phyloP scores from a whole-genome alignment of 164 flowering plant species.

The Chimonanthus praecox region DNA sequence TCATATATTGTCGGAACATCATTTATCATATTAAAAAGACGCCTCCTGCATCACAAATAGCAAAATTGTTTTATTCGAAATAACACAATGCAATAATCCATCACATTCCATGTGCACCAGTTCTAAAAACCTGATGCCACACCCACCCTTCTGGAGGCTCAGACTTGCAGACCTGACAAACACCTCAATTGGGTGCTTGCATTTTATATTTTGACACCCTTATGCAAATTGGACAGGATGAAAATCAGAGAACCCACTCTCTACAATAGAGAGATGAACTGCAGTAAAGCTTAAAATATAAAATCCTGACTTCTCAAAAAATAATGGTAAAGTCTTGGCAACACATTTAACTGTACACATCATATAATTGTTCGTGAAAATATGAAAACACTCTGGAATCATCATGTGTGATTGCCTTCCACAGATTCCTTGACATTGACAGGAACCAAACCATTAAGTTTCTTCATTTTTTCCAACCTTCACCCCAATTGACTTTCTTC shows the following conservation, averaged over 20 bases:
- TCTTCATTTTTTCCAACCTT: too few relatives aligned
- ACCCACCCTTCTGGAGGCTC: background rate
- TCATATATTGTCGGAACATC: slow-evolving; percentile 84
- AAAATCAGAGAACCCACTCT: background rate
- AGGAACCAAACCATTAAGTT: too few relatives aligned
- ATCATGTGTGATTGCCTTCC: background rate
- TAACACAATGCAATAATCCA: background rate
- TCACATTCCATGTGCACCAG: background rate
- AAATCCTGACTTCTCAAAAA: background rate
- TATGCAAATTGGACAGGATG: background rate
- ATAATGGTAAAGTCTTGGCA: background rate
- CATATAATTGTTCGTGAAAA: background rate
- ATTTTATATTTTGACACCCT: background rate
- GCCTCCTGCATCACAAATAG: slow-evolving; percentile 49
- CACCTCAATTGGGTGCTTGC: background rate
- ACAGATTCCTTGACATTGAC: background rate
- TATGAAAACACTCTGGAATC: background rate
- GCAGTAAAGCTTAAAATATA: background rate
- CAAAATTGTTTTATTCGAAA: background rate
- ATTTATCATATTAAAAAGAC: slow-evolving; percentile 76
- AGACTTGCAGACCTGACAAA: background rate
- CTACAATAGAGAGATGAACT: background rate
- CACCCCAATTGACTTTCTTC: too few relatives aligned
- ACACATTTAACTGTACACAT: background rate
- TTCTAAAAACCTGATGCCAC: background rate